These are phyloP conservation scores for rapeseed (Brassica napus) DNA, from an alignment of 345 rosid genomes.

Conservation along the genomic window DNA sequence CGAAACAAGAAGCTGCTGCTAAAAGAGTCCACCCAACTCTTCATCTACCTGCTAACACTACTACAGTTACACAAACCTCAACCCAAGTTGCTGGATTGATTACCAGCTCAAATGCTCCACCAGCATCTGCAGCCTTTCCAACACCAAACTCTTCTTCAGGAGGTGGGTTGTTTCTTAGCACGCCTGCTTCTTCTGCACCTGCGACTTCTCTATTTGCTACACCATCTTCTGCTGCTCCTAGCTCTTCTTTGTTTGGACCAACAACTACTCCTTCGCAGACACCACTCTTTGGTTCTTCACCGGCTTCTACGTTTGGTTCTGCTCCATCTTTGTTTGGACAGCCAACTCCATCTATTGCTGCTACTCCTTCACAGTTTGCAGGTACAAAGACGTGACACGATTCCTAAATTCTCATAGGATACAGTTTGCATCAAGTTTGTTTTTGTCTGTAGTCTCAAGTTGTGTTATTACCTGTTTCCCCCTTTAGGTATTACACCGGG, in stretches of 20 bases:
- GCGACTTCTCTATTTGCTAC: constrained; percentile 70
- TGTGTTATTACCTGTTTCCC: constrained; percentile 11
- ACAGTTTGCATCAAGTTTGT: constrained; percentile 1
- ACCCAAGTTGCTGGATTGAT: constrained; percentile 64
- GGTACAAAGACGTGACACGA: constrained; percentile 5
- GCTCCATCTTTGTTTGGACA: constrained; percentile 53
- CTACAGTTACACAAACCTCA: constrained; percentile 67
- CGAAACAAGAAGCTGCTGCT: constrained; percentile 95
- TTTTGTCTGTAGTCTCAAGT: constrained; percentile 4
- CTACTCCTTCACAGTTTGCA: constrained; percentile 47
- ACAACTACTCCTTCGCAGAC: constrained; percentile 44
- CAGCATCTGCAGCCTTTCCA: constrained; percentile 48
- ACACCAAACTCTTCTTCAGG: constrained; percentile 62
- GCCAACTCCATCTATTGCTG: constrained; percentile 60
- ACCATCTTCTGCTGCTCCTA: constrained; percentile 65
- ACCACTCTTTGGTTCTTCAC: constrained; percentile 57
- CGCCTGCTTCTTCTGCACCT: constrained; percentile 64
- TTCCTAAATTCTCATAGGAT: constrained; percentile 8
- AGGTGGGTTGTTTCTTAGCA: constrained; percentile 59
- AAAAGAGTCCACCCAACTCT: constrained; percentile 94
- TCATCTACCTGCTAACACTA: constrained; percentile 68
- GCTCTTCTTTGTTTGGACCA: constrained; percentile 55
- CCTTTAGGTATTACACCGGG: constrained; percentile 60
- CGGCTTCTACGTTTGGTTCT: constrained; percentile 49
- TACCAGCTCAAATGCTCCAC: constrained; percentile 44